phyloP scores from a whole-genome alignment of 257 asterid genomes.

The Lantana camara region DNA sequence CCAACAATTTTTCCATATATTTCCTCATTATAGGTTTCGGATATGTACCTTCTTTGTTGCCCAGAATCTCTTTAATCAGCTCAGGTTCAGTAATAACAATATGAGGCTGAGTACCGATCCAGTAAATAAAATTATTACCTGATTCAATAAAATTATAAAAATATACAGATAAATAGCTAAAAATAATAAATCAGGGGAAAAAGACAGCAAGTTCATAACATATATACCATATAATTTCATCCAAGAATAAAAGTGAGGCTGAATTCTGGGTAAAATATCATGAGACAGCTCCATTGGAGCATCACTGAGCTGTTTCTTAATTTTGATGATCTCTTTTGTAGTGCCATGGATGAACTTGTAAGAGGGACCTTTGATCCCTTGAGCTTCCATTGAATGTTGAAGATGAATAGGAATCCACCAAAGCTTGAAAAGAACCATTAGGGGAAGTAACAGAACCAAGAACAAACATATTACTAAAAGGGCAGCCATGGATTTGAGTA shows the following conservation, averaged over 20 bases:
- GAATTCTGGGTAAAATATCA: constrained; percentile 51
- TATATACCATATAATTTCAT: constrained; percentile 48
- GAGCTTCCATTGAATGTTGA: constrained; percentile 39
- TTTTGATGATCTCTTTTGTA: constrained; percentile 45
- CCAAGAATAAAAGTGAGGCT: constrained; percentile 54
- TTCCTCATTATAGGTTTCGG: constrained; percentile 32
- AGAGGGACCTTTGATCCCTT: constrained; percentile 58
- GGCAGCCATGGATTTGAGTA: too few relatives aligned
- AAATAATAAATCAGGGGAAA: background rate
- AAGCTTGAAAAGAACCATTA: constrained; percentile 41
- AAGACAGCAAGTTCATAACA: background rate
- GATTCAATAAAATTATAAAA: background rate
- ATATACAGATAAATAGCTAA: background rate
- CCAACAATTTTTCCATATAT: constrained; percentile 37
- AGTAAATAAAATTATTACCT: constrained; percentile 49
- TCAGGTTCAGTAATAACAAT: constrained; percentile 56
- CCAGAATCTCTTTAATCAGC: constrained; percentile 49
- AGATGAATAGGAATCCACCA: constrained; percentile 49
- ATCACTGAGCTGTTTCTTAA: constrained; percentile 41
- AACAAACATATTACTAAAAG: constrained; percentile 18
- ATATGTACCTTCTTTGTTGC: constrained; percentile 41
- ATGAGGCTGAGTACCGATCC: constrained; percentile 56
- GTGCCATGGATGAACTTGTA: constrained; percentile 51
- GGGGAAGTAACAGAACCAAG: constrained; percentile 22
- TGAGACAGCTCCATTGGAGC: constrained; percentile 57